A percentile compares a stretch with the other conserved stretches of the same genome.
Conservation (phyloP, 345 rosid species). For the Populus euphratica region DNA sequence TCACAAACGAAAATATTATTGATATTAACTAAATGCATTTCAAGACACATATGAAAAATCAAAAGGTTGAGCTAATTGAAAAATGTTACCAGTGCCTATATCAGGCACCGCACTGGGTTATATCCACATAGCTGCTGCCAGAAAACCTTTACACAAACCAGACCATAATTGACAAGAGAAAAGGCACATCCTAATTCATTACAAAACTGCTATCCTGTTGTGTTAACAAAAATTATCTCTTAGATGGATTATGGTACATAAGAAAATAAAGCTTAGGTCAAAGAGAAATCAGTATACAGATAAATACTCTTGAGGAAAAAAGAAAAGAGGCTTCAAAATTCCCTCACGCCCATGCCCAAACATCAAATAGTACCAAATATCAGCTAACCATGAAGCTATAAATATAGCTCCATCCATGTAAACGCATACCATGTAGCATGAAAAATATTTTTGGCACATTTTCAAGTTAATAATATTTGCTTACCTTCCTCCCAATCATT, state of each 20-base stretch:
- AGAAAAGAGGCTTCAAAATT: neutral
- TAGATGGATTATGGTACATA: neutral
- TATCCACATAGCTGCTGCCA: neutral
- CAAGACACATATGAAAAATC: neutral
- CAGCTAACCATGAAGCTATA: neutral
- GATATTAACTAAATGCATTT: neutral
- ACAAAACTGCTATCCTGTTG: neutral
- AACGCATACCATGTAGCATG: neutral
- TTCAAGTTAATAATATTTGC: neutral
- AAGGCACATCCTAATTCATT: neutral
- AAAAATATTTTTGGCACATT: neutral
- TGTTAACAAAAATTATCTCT: neutral
- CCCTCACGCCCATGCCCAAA: neutral
- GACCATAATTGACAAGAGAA: neutral
- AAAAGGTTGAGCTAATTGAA: neutral
- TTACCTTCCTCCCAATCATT: conserved; percentile 94
- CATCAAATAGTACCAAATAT: neutral
- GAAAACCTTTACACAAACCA: neutral
- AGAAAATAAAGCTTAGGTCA: neutral
- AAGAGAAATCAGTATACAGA: neutral
- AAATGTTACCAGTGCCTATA: neutral
- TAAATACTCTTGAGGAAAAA: no score
- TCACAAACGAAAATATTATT: neutral
- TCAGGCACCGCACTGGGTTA: neutral
- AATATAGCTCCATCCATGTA: neutral